phyloP scores from a whole-genome alignment of 2,329 filamentous ascomycete genomes.

The Penicillium crustosum region DNA sequence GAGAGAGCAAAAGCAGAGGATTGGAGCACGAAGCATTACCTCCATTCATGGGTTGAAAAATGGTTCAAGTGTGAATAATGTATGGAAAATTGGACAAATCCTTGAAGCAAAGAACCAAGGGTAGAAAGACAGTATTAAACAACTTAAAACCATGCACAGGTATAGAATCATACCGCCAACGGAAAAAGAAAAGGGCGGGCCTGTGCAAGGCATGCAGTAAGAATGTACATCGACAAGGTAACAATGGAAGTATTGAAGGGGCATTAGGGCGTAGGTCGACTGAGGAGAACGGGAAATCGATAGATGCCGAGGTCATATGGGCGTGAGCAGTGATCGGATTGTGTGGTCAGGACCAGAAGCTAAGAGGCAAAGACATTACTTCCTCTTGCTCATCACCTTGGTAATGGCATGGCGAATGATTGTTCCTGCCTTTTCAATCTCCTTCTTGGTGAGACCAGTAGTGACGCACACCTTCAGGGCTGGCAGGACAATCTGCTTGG shows the following conservation, averaged over 20 bases:
- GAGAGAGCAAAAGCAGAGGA: neutral
- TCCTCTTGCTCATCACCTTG: slow-evolving; percentile 71
- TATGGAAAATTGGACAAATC: slow-evolving; percentile 6
- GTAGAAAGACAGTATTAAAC: slow-evolving; percentile 28
- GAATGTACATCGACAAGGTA: slow-evolving; percentile 26
- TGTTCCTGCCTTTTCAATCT: slow-evolving; percentile 89
- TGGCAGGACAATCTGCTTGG: slow-evolving; percentile 70
- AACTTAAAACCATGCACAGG: slow-evolving; percentile 23
- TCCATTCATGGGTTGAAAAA: neutral
- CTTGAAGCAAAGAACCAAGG: slow-evolving; percentile 6
- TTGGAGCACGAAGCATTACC: neutral
- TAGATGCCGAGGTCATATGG: slow-evolving; percentile 19
- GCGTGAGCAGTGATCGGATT: slow-evolving; percentile 26
- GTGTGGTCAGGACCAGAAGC: slow-evolving; percentile 10
- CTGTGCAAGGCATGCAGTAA: slow-evolving; percentile 26
- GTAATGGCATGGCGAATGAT: slow-evolving; percentile 89
- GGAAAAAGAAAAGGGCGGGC: slow-evolving; percentile 15
- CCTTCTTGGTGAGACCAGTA: slow-evolving; percentile 83
- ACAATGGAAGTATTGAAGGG: slow-evolving; percentile 23
- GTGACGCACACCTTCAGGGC: slow-evolving; percentile 91
- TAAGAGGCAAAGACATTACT: slow-evolving; percentile 32
- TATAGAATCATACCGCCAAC: slow-evolving; percentile 14
- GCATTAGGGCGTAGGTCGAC: slow-evolving; percentile 23
- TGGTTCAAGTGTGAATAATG: neutral
- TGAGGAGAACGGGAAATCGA: slow-evolving; percentile 11